Evolutionary conservation across 2,329 filamentous ascomycete genomes (phyloP).

Genomic region (Aspergillus bombycis): DNA sequence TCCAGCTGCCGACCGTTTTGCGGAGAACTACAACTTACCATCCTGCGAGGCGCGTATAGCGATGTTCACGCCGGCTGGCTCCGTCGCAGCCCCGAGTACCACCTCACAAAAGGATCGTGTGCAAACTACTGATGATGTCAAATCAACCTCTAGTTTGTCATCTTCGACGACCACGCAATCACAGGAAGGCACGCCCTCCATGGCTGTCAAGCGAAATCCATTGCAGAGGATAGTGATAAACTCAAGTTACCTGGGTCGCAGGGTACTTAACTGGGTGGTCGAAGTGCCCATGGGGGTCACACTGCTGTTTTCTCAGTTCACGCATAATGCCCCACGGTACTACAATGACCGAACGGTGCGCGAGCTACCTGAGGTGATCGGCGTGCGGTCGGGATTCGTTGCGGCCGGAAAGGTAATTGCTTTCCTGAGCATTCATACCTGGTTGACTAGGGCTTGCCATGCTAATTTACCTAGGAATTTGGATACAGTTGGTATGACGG

Average conservation of each 20-base stretch:
- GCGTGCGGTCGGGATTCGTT: constrained; percentile 71
- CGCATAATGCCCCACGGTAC: constrained; percentile 79
- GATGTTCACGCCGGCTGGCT: background rate
- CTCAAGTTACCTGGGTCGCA: constrained; percentile 65
- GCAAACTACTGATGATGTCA: background rate
- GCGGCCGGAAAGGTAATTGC: constrained; percentile 67
- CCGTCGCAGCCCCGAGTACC: background rate
- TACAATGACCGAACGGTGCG: constrained; percentile 84
- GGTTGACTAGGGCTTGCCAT: background rate
- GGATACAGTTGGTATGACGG: constrained; percentile 15
- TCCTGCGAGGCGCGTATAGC: constrained; percentile 9
- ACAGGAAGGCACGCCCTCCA: background rate
- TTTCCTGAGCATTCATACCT: background rate
- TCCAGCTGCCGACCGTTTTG: constrained; percentile 11
- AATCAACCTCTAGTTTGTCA: background rate
- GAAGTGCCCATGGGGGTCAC: constrained; percentile 85
- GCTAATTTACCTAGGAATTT: constrained; percentile 12
- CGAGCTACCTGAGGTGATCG: constrained; percentile 75
- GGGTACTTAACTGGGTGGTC: constrained; percentile 71
- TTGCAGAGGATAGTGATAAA: constrained; percentile 46
- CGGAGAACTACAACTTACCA: constrained; percentile 10
- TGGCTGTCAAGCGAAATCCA: background rate
- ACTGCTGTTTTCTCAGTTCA: constrained; percentile 76
- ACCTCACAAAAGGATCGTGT: too few relatives aligned
- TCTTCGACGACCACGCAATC: background rate